These are phyloP conservation scores for Aureoboletus auriporus DNA, from an alignment of 768 basidiomycete genomes.

Conservation along the genomic window DNA sequence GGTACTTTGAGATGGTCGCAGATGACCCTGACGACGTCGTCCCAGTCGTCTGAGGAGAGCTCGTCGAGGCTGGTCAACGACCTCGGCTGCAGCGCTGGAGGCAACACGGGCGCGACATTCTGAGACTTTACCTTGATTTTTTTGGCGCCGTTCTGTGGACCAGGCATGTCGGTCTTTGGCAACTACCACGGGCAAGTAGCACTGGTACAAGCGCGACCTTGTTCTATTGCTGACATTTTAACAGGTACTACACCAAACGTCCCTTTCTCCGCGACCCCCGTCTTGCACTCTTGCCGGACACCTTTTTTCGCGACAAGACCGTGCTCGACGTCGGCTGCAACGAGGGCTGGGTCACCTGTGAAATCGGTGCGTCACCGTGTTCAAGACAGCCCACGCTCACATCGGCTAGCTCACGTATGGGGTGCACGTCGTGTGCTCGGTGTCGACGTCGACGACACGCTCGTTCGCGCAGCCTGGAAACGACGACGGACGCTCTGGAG, in stretches of 20 bases:
- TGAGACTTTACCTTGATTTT: slow-evolving; percentile 16
- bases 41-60: slow-evolving; percentile 43
- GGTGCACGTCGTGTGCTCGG: slow-evolving; percentile 68
- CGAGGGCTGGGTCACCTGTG: slow-evolving; percentile 80
- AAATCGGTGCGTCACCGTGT: slow-evolving; percentile 56
- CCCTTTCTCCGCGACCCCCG: slow-evolving; percentile 59
- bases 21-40: slow-evolving; percentile 40
- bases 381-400: too few relatives aligned
- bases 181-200: slow-evolving; percentile 63
- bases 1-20: slow-evolving; percentile 52
- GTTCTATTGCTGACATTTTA: background rate
- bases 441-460: slow-evolving; percentile 78
- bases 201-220: too few relatives aligned
- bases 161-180: slow-evolving; percentile 45
- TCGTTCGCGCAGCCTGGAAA: slow-evolving; percentile 76
- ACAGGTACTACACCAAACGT: slow-evolving; percentile 76
- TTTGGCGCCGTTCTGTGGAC: slow-evolving; percentile 14
- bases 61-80: slow-evolving; percentile 16
- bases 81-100: slow-evolving; percentile 16
- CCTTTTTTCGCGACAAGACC: slow-evolving; percentile 48
- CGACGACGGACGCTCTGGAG: slow-evolving; percentile 71
- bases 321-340: slow-evolving; percentile 88
- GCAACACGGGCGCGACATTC: slow-evolving; percentile 1
- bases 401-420: slow-evolving; percentile 52
- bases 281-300: slow-evolving; percentile 53